Base-by-base conservation (phyloP, 345 rosid species). In the Pistacia atlantica region DNA sequence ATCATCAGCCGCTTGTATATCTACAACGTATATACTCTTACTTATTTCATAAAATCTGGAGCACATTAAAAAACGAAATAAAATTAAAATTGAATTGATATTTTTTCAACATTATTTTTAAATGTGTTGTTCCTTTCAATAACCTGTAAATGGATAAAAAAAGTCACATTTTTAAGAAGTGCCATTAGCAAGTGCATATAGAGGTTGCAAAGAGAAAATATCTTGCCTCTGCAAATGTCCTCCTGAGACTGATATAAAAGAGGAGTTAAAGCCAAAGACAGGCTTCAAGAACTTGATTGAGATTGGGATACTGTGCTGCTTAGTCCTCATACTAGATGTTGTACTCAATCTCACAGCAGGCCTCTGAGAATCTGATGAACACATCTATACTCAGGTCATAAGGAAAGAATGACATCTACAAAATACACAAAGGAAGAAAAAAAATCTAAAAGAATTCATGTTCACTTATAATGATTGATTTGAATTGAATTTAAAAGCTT, bases 221-320 rank as follows among this genome's bases (percentile, higher is more conserved):
- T 77, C 94, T 86, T 81, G 86, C 99, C 96, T 92, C 80, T 80
- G 87, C 86, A 95, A 79, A 81, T 79, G 85, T 10, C 98, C 99
- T 60, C 98, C 97, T 1, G 92, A 89, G 82, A 93, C 82, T 33
- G 92, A 84, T 79, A 93, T 72, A 73, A 79, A 75, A 22, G 97
- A 90, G n/a, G 97, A 88, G 73, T 93, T 95, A 83, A 93, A 93
- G 20, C 90, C 93, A 74, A 90, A 90, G 25, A 93, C 94, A 17
- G 98, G 98, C 85, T 95, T 90, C 84, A 75, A 73, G 84, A 95
- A 93, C 74, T 88, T 90, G 35, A 95, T 87, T 45, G 83, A 86
- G 60, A 92, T 68, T 22, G 91, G 85, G 69, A 95, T 83, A 62
- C 68, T 79, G 78, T 85, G 87, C 71, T 87, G 82, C 81, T 81